Percentiles rank a stretch among this genome's conserved stretches.
Conservation (phyloP, 495 filamentous ascomycete species). For the Aspergillus mulundensis region DNA sequence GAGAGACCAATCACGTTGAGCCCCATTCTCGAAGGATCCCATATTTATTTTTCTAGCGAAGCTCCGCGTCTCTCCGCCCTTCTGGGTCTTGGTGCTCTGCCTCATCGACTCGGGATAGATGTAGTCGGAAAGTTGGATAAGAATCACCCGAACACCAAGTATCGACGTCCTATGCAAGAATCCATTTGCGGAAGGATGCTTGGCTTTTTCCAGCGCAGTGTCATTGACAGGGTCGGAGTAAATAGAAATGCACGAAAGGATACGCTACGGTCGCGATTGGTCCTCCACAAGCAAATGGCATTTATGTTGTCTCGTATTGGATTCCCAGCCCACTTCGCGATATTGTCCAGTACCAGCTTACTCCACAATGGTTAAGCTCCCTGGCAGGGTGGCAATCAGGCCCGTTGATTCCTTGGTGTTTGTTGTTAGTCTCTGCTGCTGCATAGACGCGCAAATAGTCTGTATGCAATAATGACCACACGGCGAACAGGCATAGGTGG, state of each 20-base stretch:
- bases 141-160: conserved; percentile 4
- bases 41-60: not conserved
- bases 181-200: conserved; percentile 13
- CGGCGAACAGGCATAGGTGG: not conserved
- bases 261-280: conserved; percentile 7
- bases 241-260: conserved; percentile 1
- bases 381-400: not conserved
- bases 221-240: conserved; percentile 3
- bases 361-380: not conserved
- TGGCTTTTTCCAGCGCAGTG: conserved; percentile 6
- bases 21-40: conserved; percentile 1
- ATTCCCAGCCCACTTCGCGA: not conserved
- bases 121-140: not conserved
- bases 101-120: not conserved
- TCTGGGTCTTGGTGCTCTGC: conserved; percentile 1
- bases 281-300: not conserved
- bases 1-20: conserved; percentile 5
- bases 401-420: conserved; percentile 3
- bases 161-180: conserved; percentile 5
- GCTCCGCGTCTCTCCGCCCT: not conserved
- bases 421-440: conserved; percentile 1
- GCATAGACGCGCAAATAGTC: conserved; percentile 3
- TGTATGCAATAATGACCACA: conserved; percentile 10
- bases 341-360: not conserved
- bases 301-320: conserved; percentile 6